Evolutionary conservation across 768 basidiomycete species (phyloP).

Genomic region (Lactifluus volemus): DNA sequence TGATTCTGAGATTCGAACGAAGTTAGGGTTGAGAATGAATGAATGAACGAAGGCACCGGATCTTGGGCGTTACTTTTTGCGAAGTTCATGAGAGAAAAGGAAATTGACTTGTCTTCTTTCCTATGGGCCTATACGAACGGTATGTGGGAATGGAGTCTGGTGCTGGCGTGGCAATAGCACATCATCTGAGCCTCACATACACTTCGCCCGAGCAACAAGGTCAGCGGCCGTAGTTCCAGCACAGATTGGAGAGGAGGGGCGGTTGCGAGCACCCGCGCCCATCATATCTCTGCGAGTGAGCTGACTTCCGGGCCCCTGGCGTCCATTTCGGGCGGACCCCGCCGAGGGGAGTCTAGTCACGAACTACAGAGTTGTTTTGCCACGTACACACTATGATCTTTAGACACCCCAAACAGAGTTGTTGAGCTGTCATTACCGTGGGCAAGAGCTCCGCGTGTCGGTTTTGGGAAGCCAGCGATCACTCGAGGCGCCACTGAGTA

Average conservation of each 20-base stretch:
- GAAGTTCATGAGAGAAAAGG: not conserved
- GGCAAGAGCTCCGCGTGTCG: not conserved
- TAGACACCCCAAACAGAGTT: not conserved
- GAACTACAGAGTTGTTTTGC: not conserved
- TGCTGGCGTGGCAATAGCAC: not conserved
- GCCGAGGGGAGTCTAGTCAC: not conserved
- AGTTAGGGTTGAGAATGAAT: not conserved
- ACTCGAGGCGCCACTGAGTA: not conserved
- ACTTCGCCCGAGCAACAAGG: not conserved
- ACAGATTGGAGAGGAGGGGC: not conserved
- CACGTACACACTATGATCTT: not conserved
- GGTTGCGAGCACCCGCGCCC: not conserved
- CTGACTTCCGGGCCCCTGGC: slow-evolving; percentile 3
- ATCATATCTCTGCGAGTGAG: not conserved
- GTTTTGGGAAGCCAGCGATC: not conserved
- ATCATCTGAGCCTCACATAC: not conserved
- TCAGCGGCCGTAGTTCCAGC: not conserved
- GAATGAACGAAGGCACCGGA: not conserved
- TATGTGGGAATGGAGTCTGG: not conserved
- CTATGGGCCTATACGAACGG: not conserved
- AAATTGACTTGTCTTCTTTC: not conserved
- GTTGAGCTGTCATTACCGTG: not conserved
- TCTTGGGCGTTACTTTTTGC: not conserved
- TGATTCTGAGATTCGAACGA: not conserved
- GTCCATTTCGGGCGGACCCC: not conserved